Evolutionary conservation across 768 basidiomycete genomes (phyloP).

Genomic region (Russula earlei): DNA sequence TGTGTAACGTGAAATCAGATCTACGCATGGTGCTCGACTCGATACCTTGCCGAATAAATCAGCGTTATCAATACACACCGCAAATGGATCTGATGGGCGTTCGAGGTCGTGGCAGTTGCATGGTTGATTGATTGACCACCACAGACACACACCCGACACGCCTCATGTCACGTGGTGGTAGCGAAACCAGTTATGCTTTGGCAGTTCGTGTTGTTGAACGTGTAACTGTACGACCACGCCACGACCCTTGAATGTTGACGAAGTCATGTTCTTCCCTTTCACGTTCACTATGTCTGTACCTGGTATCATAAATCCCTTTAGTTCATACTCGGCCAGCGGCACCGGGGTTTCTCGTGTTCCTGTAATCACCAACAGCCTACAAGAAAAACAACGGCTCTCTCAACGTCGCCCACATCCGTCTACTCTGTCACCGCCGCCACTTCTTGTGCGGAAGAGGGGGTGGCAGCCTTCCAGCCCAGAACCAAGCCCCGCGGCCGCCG

Average conservation of each 20-base stretch:
- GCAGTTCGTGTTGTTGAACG: no score
- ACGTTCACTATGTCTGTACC: slow-evolving; percentile 62
- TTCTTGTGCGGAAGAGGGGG: slow-evolving; percentile 51
- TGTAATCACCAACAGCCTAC: slow-evolving; percentile 21
- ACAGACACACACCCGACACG: no score
- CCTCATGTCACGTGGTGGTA: background rate
- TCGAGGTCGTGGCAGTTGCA: no score
- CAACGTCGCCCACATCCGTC: slow-evolving; percentile 23
- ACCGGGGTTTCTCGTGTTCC: slow-evolving; percentile 13
- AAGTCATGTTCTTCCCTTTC: slow-evolving; percentile 51
- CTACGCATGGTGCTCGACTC: no score
- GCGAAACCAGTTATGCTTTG: background rate
- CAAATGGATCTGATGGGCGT: no score
- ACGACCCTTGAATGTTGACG: background rate
- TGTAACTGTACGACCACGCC: no score
- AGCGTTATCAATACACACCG: no score
- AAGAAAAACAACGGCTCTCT: slow-evolving; percentile 20
- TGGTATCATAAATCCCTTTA: slow-evolving; percentile 59
- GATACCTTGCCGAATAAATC: no score
- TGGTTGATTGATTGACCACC: no score
- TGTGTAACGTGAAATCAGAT: no score
- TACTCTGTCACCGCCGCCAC: slow-evolving; percentile 33
- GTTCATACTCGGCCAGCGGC: slow-evolving; percentile 15
- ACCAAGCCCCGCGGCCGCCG: slow-evolving; percentile 43
- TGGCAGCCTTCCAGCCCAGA: slow-evolving; percentile 61